A percentile compares a stretch with the other conserved stretches of the same genome.
These are phyloP conservation scores for Penicillium sp. DNA, from an alignment of 2,329 filamentous ascomycete species.

Conservation along the genomic window DNA sequence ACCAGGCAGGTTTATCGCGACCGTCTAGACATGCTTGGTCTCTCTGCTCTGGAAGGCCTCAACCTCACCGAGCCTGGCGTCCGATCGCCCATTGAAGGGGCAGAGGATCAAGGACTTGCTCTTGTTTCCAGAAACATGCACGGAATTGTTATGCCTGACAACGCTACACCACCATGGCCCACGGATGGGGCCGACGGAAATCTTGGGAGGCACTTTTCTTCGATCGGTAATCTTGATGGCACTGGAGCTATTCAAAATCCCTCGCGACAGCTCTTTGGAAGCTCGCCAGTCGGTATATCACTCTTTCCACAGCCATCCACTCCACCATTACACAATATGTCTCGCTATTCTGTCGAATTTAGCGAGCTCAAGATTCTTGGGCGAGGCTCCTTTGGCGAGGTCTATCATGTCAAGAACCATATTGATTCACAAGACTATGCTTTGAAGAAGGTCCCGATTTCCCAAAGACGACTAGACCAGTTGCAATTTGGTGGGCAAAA, in stretches of 20 bases:
- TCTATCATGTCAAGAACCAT: slow-evolving; percentile 64
- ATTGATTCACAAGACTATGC: slow-evolving; percentile 68
- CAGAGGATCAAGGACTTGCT: slow-evolving; percentile 21
- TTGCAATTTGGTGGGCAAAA: slow-evolving; percentile 57
- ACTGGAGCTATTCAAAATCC: slow-evolving; percentile 26
- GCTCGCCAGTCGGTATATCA: slow-evolving; percentile 37
- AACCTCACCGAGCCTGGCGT: slow-evolving; percentile 29
- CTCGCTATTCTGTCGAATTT: slow-evolving; percentile 57
- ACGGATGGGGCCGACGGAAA: slow-evolving; percentile 9
- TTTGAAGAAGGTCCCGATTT: slow-evolving; percentile 67
- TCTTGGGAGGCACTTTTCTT: slow-evolving; percentile 23
- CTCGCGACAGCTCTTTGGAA: slow-evolving; percentile 31
- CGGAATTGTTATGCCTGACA: slow-evolving; percentile 21
- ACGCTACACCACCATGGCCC: slow-evolving; percentile 15
- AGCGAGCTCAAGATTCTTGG: slow-evolving; percentile 61
- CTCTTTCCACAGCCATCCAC: slow-evolving; percentile 31
- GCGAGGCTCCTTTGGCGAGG: slow-evolving; percentile 68
- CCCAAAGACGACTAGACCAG: slow-evolving; percentile 54
- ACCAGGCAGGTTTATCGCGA: slow-evolving; percentile 48
- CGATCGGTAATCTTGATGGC: slow-evolving; percentile 22
- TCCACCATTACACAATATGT: slow-evolving; percentile 32
- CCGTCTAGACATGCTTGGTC: slow-evolving; percentile 46
- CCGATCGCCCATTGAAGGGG: slow-evolving; percentile 25
- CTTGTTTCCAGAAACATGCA: slow-evolving; percentile 25
- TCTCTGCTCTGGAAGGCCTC: slow-evolving; percentile 41